Base-by-base conservation (phyloP, 495 filamentous ascomycete species). In the Neurospora sp. region DNA sequence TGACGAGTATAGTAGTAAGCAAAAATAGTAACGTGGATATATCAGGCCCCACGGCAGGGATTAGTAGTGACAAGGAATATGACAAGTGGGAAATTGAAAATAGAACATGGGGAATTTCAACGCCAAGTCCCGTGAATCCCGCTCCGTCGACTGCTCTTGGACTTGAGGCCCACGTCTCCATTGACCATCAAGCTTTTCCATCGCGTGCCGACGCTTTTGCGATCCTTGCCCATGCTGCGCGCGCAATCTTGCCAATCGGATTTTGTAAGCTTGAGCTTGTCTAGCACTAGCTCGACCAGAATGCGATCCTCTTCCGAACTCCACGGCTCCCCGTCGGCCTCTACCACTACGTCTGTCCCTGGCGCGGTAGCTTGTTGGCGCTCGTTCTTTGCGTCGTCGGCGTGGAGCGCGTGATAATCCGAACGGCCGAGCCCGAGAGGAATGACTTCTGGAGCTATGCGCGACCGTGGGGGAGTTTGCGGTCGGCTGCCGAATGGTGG, bases 241-340 rank as follows among this genome's bases (percentile, higher is more conserved):
- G 92, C 92, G 81, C 92, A 94, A 72, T 94, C 91, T 68, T 93
- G 90, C 92, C 91, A 94, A 72, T 94, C 91, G 70, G 84, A 86
- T 79, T 89, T 90, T 53, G 88, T 88, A 35, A 94, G 88, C 73
- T 88, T 88, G 69, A 94, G 86, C 77, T 93, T 94, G 77, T 91
- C 89, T 3, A 94, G 83, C 40, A 94, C 91, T 38, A 93, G 82
- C 77, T 92, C 88, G 35, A 94, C 87, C 6, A 95, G 83, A 31
- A 89, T 86, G 70, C 90, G 83, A 79, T 94, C 92, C 74, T 94
- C 90, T 69, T 90, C 88, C 6, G 85, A 82, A 46, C 88, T 86
- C 91, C 91, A 93, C 16, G 77, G 76, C 68, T 83, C 77, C 35
- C 85, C 84, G 70, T 88, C 82, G 1, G 80, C 78, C 46, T 84